These are phyloP conservation scores for Emiliania huxleyi DNA, from an alignment of 78 protist genomes.

Conservation along the genomic window DNA sequence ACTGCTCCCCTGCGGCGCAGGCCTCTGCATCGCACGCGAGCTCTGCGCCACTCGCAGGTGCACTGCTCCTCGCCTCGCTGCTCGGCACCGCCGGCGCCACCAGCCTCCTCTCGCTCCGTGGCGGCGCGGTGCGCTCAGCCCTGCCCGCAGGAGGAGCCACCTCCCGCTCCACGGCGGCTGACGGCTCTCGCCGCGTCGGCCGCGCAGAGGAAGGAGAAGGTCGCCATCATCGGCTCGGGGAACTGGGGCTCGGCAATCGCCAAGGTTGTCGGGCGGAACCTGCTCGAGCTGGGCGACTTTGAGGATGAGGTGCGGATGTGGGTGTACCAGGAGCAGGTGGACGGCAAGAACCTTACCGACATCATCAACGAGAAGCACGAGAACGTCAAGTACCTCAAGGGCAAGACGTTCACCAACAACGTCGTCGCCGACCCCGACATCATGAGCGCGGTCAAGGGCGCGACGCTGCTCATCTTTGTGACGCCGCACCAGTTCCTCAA, in stretches of 20 bases:
- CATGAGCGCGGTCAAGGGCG: not conserved
- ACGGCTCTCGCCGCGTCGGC: not conserved
- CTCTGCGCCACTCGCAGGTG: no score
- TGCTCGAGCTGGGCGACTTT: not conserved
- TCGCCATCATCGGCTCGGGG: constrained; percentile 9
- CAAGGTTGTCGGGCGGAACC: constrained; percentile 46
- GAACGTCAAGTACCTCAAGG: constrained; percentile 60
- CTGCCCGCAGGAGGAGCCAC: not conserved
- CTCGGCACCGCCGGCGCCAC: not conserved
- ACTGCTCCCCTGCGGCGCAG: no score
- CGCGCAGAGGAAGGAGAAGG: not conserved
- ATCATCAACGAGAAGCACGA: constrained; percentile 67
- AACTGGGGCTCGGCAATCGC: constrained; percentile 65
- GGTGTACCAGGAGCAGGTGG: constrained; percentile 62
- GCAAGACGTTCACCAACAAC: constrained; percentile 46
- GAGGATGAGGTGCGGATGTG: constrained; percentile 56
- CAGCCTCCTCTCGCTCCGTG: not conserved
- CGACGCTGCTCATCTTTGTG: constrained; percentile 62
- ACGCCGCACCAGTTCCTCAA: constrained; percentile 57
- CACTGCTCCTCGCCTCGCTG: not conserved
- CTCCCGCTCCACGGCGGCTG: not conserved
- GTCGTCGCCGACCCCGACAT: constrained; percentile 48
- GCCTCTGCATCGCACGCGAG: no score
- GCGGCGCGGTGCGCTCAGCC: not conserved
- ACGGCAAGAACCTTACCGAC: constrained; percentile 67